Evolutionary conservation across 306 rosid species (phyloP).

Genomic region (Quercus bicolor): DNA sequence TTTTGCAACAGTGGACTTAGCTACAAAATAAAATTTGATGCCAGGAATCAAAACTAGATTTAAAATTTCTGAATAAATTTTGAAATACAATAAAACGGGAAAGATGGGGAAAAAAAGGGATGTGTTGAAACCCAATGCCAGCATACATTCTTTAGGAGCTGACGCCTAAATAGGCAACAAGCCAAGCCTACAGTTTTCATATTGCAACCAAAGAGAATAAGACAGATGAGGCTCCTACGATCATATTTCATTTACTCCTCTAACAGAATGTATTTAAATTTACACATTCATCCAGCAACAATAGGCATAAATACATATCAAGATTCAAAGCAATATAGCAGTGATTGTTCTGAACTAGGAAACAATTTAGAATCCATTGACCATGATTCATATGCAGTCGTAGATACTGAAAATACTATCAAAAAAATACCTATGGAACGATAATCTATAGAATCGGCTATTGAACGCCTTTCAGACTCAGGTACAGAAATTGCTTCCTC

Average conservation of each 20-base stretch:
- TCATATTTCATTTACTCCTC: not conserved
- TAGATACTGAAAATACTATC: constrained; percentile 6
- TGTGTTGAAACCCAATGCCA: not conserved
- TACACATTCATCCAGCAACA: not conserved
- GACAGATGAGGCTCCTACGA: not conserved
- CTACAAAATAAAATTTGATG: not conserved
- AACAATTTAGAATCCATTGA: not conserved
- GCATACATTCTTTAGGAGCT: not conserved
- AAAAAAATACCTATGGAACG: constrained; percentile 64
- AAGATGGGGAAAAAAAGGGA: not conserved
- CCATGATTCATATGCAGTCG: not conserved
- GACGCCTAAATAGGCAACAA: not conserved
- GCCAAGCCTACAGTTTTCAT: not conserved
- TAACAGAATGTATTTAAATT: not conserved
- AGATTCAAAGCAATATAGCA: constrained; percentile 5
- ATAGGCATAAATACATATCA: not conserved
- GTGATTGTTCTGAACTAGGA: not conserved
- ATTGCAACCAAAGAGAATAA: not conserved
- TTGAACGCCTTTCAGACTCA: constrained; percentile 52
- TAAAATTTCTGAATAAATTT: not conserved
- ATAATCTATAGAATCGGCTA: constrained; percentile 70
- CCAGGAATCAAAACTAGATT: not conserved
- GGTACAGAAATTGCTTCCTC: constrained; percentile 91
- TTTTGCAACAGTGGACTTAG: not conserved
- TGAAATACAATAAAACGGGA: not conserved